Base-by-base conservation (phyloP, 2,329 filamentous ascomycete species). In the Aspergillus sp. region DNA sequence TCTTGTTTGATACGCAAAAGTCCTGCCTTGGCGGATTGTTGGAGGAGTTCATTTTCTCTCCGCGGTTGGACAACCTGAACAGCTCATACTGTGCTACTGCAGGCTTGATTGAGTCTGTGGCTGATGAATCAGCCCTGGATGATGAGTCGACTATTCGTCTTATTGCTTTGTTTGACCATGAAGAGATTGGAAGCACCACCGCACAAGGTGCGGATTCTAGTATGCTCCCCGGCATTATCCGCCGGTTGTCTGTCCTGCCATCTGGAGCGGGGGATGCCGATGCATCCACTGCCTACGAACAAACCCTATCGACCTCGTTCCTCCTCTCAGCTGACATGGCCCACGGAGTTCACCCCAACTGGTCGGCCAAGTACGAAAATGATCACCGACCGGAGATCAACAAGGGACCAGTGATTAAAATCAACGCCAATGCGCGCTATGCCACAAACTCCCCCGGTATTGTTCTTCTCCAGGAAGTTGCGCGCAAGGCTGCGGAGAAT, bases 281-380 rank as follows among this genome's bases (percentile, higher is more conserved):
- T 64, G 78, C 88, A 13, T 79, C 86, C 6, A 96, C 93, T 2
- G 91, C 92, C 34, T 97, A 92, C 72, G 95, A 99, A 78, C 93
- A 98, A 80, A 95, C 91, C 2, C 83, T 96, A 52, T 85, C 92
- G 5, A 89, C 89, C 26, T 97, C 92, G 2, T 97, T 99, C 83
- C 86, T 99, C 58, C 83, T 99, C 62, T 96, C 91, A 5, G 95
- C 95, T 52, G 95, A 99, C 73, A 98, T 99, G 95, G 93, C 95
- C 1, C 95, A 99, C 79, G 89, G 89, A 5, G 88, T 99, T 13
- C 91, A 99, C 75, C 95, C 95, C 56, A 99, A 99, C 80, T 99
- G 97, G 74, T 83, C 87, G 4, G 86, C 79, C 66, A 98, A 98
- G 77, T 96, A 98, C 77, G 95, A 99, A 78, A 77, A 86, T 36